A percentile compares a stretch with the other conserved stretches of the same genome.
Evolutionary conservation across 352 stramenopile species (phyloP).

Genomic region (Aphanomyces cochlioides): DNA sequence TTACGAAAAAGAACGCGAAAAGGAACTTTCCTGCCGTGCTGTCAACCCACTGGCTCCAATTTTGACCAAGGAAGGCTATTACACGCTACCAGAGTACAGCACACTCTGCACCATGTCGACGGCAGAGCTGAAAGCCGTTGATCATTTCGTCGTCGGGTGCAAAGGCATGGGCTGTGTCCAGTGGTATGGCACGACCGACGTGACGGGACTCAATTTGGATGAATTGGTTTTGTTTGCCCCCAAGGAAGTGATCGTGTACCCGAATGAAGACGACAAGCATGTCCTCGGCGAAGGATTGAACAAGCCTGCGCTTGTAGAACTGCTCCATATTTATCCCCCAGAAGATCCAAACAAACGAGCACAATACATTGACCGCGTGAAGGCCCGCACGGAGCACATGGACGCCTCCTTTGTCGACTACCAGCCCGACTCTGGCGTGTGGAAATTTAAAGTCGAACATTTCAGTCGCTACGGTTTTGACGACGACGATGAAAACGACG

Average conservation of each 20-base stretch:
- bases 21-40: conserved; percentile 43
- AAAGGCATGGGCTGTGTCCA: conserved; percentile 72
- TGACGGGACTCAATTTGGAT: conserved; percentile 73
- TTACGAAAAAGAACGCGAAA: conserved; percentile 23
- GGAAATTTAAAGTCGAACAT: conserved; percentile 82
- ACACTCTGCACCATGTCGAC: conserved; percentile 68
- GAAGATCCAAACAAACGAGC: conserved; percentile 53
- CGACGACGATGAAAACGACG: conserved; percentile 66
- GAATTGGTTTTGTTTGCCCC: conserved; percentile 76
- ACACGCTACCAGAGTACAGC: conserved; percentile 67
- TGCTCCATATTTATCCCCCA: conserved; percentile 71
- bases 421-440: conserved; percentile 62
- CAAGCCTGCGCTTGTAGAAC: conserved; percentile 71
- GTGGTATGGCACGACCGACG: conserved; percentile 76
- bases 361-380: conserved; percentile 73
- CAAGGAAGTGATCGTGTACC: conserved; percentile 84
- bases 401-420: conserved; percentile 78
- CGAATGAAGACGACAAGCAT: conserved; percentile 78
- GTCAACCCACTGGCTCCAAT: conserved; percentile 35
- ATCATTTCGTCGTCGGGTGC: conserved; percentile 74
- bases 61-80: conserved; percentile 76
- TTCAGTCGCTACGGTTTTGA: conserved; percentile 82
- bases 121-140: conserved; percentile 58
- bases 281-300: conserved; percentile 68
- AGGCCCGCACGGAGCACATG: conserved; percentile 69